Conservation (phyloP, 1,139 yeast species). For the Kurtzmaniella quercitrusa region DNA sequence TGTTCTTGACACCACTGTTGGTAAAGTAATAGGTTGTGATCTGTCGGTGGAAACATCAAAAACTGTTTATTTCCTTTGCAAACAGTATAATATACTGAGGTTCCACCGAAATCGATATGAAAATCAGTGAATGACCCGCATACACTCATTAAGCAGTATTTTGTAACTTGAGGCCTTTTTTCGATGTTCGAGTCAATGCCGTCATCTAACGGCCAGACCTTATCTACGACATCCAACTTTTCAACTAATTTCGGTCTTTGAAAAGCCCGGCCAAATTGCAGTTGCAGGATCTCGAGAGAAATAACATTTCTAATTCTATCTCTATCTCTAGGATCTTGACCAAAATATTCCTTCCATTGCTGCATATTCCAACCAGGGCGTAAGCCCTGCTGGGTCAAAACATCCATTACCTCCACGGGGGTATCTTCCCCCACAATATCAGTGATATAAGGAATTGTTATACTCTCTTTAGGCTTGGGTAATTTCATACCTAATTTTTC, state of each 20-base stretch:
- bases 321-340: conserved; percentile 38
- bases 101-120: conserved; percentile 90
- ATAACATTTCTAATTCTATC: conserved; percentile 78
- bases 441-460: conserved; percentile 56
- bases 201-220: conserved; percentile 47
- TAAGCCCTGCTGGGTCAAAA: conserved; percentile 68
- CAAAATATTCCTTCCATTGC: conserved; percentile 74
- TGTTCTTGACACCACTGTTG: conserved; percentile 69
- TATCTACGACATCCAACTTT: conserved; percentile 65
- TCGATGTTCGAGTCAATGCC: conserved; percentile 16
- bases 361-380: conserved; percentile 65
- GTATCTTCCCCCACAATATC: conserved; percentile 59
- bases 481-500: conserved; percentile 32
- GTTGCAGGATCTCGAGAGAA: conserved; percentile 69
- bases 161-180: conserved; percentile 66
- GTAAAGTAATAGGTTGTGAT: conserved; percentile 55
- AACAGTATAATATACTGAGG: conserved; percentile 85
- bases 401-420: conserved; percentile 85
- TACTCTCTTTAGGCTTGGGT: conserved; percentile 31
- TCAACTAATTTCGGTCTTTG: conserved; percentile 64
- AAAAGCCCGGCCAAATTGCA: conserved; percentile 49
- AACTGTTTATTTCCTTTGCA: conserved; percentile 71
- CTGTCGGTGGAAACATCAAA: conserved; percentile 75
- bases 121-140: conserved; percentile 80
- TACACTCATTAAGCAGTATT: conserved; percentile 85